phyloP scores from a whole-genome alignment of 2,329 filamentous ascomycete species.

The Cladophialophora carrionii region DNA sequence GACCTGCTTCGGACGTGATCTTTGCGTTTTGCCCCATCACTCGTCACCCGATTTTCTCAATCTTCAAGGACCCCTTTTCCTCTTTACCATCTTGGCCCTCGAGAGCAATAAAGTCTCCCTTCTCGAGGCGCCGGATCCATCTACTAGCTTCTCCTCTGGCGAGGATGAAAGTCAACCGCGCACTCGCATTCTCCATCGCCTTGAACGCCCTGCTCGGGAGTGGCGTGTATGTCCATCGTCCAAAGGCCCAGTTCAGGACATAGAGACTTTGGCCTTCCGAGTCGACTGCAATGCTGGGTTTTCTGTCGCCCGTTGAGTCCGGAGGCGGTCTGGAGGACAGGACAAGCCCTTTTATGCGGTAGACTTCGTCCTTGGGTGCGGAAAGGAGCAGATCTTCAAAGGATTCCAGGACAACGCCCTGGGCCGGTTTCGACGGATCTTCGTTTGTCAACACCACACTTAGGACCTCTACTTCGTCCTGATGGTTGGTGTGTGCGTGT shows the following conservation, averaged over 20 bases:
- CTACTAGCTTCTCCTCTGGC: constrained; percentile 53
- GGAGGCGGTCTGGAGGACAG: constrained; percentile 49
- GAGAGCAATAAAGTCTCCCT: constrained; percentile 44
- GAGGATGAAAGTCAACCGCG: constrained; percentile 51
- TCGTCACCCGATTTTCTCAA: constrained; percentile 36
- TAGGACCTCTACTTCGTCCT: constrained; percentile 85
- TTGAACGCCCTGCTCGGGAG: constrained; percentile 47
- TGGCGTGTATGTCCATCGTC: constrained; percentile 86
- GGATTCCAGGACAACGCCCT: constrained; percentile 57
- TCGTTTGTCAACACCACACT: constrained; percentile 63
- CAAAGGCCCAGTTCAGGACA: constrained; percentile 98
- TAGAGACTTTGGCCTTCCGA: constrained; percentile 60
- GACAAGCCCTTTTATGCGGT: constrained; percentile 82
- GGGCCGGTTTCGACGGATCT: constrained; percentile 48
- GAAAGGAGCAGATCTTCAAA: constrained; percentile 67
- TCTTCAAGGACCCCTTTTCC: constrained; percentile 30
- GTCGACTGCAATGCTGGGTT: constrained; percentile 40
- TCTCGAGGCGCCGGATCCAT: constrained; percentile 55
- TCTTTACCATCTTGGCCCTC: constrained; percentile 33
- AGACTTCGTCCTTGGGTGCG: constrained; percentile 90
- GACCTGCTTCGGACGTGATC: no score
- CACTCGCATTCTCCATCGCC: constrained; percentile 42
- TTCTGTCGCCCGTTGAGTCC: constrained; percentile 52
- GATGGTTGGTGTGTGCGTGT: constrained; percentile 63
- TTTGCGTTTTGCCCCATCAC: no score